These are phyloP conservation scores for Zygosaccharomyces siamensis DNA, from an alignment of 805 yeast genomes.

Conservation along the genomic window DNA sequence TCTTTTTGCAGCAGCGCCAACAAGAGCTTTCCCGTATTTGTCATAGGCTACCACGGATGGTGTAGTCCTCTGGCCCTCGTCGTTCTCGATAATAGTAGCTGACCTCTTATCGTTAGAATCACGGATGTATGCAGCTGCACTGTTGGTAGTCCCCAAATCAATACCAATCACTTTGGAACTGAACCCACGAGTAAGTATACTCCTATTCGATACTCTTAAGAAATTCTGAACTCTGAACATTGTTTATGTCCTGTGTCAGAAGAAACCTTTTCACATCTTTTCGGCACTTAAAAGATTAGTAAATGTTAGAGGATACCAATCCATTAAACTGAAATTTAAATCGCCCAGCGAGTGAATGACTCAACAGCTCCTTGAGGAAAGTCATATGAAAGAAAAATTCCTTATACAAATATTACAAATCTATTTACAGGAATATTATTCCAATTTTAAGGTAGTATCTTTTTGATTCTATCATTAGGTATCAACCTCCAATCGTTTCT, in stretches of 20 bases:
- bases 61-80: slow-evolving; percentile 70
- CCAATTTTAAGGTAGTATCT: not conserved
- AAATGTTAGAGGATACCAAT: not conserved
- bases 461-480: not conserved
- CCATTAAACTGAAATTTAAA: not conserved
- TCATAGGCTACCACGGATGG: slow-evolving; percentile 73
- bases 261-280: not conserved
- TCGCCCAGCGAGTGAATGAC: not conserved
- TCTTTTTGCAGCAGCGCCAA: slow-evolving; percentile 71
- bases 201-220: not conserved
- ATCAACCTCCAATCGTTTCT: not conserved
- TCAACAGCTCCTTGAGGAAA: not conserved
- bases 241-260: not conserved
- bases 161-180: slow-evolving; percentile 58
- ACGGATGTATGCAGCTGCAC: slow-evolving; percentile 62
- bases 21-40: slow-evolving; percentile 38
- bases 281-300: not conserved
- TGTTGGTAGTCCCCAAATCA: slow-evolving; percentile 81
- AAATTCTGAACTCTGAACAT: slow-evolving; percentile 3
- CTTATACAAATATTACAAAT: not conserved
- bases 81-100: slow-evolving; percentile 66
- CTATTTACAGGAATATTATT: not conserved
- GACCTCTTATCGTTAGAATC: slow-evolving; percentile 50
- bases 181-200: slow-evolving; percentile 1
- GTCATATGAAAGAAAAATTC: not conserved